phyloP scores from a whole-genome alignment of 2,329 filamentous ascomycete species.

The Pseudomassariella vexata region DNA sequence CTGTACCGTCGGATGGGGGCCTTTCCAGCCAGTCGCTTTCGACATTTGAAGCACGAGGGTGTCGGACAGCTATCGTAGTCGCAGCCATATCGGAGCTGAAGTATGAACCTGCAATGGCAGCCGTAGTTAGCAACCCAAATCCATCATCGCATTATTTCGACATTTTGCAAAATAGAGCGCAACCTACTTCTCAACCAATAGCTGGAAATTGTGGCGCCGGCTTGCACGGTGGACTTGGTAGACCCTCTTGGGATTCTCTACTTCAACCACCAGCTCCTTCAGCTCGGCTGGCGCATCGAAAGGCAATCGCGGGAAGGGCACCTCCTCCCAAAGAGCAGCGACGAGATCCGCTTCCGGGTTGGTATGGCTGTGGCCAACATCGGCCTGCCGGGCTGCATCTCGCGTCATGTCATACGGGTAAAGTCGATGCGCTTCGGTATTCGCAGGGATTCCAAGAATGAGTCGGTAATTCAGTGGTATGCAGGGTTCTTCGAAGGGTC shows the following conservation, averaged over 20 bases:
- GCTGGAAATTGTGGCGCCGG: conserved; percentile 59
- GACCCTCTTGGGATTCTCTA: conserved; percentile 56
- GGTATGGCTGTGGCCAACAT: conserved; percentile 24
- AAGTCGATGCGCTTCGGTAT: conserved; percentile 1
- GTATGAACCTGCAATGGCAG: conserved; percentile 61
- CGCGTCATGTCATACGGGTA: conserved; percentile 42
- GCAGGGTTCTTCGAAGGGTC: too few relatives aligned
- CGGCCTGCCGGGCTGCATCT: conserved; percentile 32
- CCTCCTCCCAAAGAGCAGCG: conserved; percentile 55
- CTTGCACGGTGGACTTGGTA: conserved; percentile 56
- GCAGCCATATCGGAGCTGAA: conserved; percentile 80
- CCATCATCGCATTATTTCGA: not conserved
- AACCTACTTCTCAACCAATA: conserved; percentile 64
- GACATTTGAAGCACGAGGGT: conserved; percentile 74
- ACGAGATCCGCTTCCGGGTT: conserved; percentile 41
- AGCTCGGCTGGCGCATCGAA: conserved; percentile 55
- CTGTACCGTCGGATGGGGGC: conserved; percentile 74
- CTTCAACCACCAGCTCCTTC: conserved; percentile 46
- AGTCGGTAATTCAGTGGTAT: too few relatives aligned
- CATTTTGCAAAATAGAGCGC: conserved; percentile 33
- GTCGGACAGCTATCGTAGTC: conserved; percentile 62
- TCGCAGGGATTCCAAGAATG: too few relatives aligned
- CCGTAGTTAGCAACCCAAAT: conserved; percentile 12
- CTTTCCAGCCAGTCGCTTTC: conserved; percentile 59
- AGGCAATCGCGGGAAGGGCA: conserved; percentile 53